Evolutionary conservation across 306 rosid genomes (phyloP).

Genomic region (Luffa aegyptiaca): DNA sequence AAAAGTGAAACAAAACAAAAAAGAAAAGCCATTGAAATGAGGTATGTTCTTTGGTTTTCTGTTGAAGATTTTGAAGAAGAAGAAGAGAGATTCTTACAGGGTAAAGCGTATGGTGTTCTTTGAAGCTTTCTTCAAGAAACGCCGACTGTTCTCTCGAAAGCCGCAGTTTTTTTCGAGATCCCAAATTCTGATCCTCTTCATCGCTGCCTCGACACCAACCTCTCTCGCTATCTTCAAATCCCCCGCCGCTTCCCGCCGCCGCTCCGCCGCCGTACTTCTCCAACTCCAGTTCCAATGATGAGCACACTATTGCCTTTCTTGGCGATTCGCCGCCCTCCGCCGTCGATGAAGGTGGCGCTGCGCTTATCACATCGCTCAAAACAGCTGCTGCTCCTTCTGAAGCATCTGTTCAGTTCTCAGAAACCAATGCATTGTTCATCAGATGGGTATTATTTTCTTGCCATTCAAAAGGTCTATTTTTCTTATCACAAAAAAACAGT

Average conservation of each 20-base stretch:
- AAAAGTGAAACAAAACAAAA: not conserved
- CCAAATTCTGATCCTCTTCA: not conserved
- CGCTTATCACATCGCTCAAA: not conserved
- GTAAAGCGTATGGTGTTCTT: slow-evolving; percentile 20
- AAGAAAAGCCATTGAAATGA: too few relatives aligned
- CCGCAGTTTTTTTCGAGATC: slow-evolving; percentile 9
- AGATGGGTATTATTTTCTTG: not conserved
- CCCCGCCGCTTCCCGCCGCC: not conserved
- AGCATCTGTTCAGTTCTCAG: not conserved
- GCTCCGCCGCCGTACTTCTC: not conserved
- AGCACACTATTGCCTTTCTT: not conserved
- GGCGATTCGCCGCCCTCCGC: not conserved
- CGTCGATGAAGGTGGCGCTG: not conserved
- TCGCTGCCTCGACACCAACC: not conserved
- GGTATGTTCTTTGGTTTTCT: too few relatives aligned
- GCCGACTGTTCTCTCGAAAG: slow-evolving; percentile 24
- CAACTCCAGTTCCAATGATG: not conserved
- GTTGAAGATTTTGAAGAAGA: not conserved
- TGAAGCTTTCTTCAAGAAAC: slow-evolving; percentile 27
- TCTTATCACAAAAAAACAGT: too few relatives aligned
- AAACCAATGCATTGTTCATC: not conserved
- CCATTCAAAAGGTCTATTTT: not conserved
- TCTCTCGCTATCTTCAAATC: not conserved
- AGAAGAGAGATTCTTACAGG: slow-evolving; percentile 9
- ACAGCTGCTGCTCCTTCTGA: not conserved